Evolutionary conservation across 345 rosid genomes (phyloP), one percentile per base, ranked within the genome.

Genomic region (Microcos paniculata): DNA sequence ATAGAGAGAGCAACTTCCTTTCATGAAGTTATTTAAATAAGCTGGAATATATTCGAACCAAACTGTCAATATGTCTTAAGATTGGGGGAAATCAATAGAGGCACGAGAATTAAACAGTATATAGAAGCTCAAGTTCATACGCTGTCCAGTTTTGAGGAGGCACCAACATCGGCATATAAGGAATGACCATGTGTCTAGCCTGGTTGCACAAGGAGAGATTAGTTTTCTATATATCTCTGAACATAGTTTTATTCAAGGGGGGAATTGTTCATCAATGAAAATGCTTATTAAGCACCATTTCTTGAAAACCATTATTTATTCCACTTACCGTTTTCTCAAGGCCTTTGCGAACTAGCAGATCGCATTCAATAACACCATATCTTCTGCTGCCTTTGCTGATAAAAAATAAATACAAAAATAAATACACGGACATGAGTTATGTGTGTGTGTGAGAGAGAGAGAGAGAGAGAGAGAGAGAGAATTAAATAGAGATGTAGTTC

Each of bases 151-250:
- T 89, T 82, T 76, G 35, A 26, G 99, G 98, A 73, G 99, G 97
- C 75, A 96, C 82, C 81, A 96, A 70, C 99, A 96, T 96, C 51
- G 99, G 99, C 95, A 96, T 87, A 80, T 96, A 94, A 78, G 98
- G 98, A 78, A 96, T 91, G 80, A 96, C 97, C 98, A 94, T 94
- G 84, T 94, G 97, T 80, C 94, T 89, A 62, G 97, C 99, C 99
- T 96, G 96, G 51, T 80, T 48, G 42, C 63, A 80, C 43, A 63
- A 76, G 76, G 14, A 73, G 65, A 76, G 77, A 78, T 64, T 56
- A 69, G 78, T 68, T 63, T 63, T 68, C 71, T 67, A 75, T 57
- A 55, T 53, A 69, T 38, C 28, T 42, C 57, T 76, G 46, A 42
- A 69, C 70, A 62, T 38, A 80, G 45, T 78, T 23, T 66, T 59